These are phyloP conservation scores for Candida ulmi DNA, from an alignment of 805 yeast species.

Conservation along the genomic window DNA sequence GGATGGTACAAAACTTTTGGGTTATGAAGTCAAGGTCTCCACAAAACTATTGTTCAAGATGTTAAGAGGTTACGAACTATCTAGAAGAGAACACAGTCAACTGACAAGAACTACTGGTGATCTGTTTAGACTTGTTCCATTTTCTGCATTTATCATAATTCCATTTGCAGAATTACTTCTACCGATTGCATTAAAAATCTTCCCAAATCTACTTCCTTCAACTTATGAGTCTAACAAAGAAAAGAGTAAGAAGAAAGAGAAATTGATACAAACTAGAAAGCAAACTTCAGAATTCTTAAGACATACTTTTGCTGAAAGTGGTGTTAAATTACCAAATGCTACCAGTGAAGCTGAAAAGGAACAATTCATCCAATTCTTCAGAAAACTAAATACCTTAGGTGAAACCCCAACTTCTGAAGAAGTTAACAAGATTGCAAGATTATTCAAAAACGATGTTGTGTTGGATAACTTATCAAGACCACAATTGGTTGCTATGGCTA, in stretches of 20 bases:
- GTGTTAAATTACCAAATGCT: slow-evolving; percentile 60
- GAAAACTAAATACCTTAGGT: slow-evolving; percentile 58
- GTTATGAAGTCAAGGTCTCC: slow-evolving; percentile 83
- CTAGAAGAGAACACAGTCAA: slow-evolving; percentile 87
- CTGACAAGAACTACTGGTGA: slow-evolving; percentile 83
- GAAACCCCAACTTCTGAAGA: slow-evolving; percentile 63
- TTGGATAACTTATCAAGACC: slow-evolving; percentile 90
- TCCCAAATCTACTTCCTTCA: slow-evolving; percentile 91
- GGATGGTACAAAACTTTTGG: slow-evolving; percentile 92
- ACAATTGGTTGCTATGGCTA: slow-evolving; percentile 87
- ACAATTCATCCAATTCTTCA: slow-evolving; percentile 75
- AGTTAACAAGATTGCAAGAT: slow-evolving; percentile 74
- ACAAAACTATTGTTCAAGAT: slow-evolving; percentile 74
- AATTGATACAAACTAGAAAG: slow-evolving; percentile 56
- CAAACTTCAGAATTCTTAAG: slow-evolving; percentile 58
- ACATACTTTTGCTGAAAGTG: slow-evolving; percentile 61
- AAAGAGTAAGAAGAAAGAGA: slow-evolving; percentile 50
- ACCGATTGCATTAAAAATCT: slow-evolving; percentile 85
- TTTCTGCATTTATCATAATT: slow-evolving; percentile 80
- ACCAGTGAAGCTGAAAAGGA: slow-evolving; percentile 67
- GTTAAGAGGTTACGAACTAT: slow-evolving; percentile 84
- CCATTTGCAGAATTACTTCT: slow-evolving; percentile 93
- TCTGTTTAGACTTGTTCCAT: slow-evolving; percentile 84
- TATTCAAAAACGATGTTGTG: slow-evolving; percentile 90
- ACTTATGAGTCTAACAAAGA: slow-evolving; percentile 72